Conservation (phyloP, 2,329 filamentous ascomycete genomes). For the Akanthomyces dipterigenus region DNA sequence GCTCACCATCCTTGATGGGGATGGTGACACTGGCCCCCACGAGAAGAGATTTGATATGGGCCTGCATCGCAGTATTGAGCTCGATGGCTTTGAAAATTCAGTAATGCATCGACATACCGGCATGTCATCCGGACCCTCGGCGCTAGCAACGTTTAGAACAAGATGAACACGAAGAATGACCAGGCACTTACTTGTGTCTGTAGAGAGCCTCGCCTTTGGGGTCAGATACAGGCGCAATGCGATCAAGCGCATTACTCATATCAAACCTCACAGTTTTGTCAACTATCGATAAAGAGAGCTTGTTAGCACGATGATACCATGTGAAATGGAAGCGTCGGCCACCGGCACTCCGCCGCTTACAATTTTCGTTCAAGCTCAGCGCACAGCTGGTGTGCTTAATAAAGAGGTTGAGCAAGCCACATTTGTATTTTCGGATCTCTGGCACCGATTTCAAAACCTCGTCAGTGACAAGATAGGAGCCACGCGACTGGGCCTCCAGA, state of each 20-base stretch:
- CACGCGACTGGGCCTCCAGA: constrained; percentile 68
- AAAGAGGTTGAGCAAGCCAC: constrained; percentile 82
- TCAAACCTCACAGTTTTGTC: constrained; percentile 80
- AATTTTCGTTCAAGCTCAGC: constrained; percentile 89
- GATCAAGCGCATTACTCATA: constrained; percentile 90
- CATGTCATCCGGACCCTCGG: constrained; percentile 91
- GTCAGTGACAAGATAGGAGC: constrained; percentile 85
- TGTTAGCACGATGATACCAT: background rate
- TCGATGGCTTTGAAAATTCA: background rate
- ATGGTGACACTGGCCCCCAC: constrained; percentile 86
- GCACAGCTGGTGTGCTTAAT: constrained; percentile 93
- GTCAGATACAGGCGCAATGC: constrained; percentile 75
- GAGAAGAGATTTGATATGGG: constrained; percentile 87
- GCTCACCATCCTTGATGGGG: constrained; percentile 77
- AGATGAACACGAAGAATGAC: background rate
- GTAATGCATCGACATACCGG: constrained; percentile 46
- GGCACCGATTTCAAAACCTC: constrained; percentile 64
- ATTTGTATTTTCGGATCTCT: constrained; percentile 75
- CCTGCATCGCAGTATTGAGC: constrained; percentile 36
- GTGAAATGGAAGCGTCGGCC: constrained; percentile 10
- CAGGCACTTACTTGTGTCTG: constrained; percentile 52
- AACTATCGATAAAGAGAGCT: constrained; percentile 11
- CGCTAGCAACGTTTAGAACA: constrained; percentile 34
- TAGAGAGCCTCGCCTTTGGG: constrained; percentile 69
- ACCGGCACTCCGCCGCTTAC: constrained; percentile 26